Conservation (phyloP, 805 yeast genomes). For the Ogataea ramenticola region DNA sequence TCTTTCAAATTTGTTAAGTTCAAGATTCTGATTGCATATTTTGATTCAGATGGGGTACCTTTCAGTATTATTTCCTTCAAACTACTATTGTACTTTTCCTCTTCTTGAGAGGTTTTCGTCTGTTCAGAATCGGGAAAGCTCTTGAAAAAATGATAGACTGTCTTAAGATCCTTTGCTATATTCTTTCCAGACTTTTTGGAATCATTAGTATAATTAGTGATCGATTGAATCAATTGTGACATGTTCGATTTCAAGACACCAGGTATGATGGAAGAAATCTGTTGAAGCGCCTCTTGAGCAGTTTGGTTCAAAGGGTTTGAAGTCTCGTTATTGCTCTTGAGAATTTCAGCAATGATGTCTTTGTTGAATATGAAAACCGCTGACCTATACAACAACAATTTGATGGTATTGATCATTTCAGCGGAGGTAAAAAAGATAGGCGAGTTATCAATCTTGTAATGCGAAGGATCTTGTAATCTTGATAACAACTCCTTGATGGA, state of each 20-base stretch:
- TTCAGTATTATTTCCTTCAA: conserved; percentile 37
- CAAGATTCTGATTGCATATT: conserved; percentile 53
- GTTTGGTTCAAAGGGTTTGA: conserved; percentile 21
- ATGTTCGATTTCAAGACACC: conserved; percentile 56
- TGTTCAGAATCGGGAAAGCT: conserved; percentile 35
- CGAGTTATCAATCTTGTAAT: conserved; percentile 24
- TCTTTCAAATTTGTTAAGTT: conserved; percentile 26
- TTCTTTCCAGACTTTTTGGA: conserved; percentile 4
- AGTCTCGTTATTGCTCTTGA: conserved; percentile 36
- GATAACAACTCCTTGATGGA: conserved; percentile 57
- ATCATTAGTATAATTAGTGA: conserved; percentile 1
- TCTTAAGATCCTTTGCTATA: conserved; percentile 40
- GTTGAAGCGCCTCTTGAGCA: conserved; percentile 50
- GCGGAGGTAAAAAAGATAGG: conserved; percentile 8
- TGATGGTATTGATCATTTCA: conserved; percentile 46
- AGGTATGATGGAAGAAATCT: conserved; percentile 55
- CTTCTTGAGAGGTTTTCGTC: conserved; percentile 18
- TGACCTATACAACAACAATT: conserved; percentile 53
- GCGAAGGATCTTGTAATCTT: conserved; percentile 47
- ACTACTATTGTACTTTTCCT: conserved; percentile 34
- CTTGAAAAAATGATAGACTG: conserved; percentile 51
- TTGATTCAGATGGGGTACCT: conserved; percentile 58
- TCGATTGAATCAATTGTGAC: conserved; percentile 33
- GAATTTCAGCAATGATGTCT: conserved; percentile 49
- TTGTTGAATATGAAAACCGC: conserved; percentile 58